Evolutionary conservation across 768 basidiomycete genomes (phyloP).

Genomic region (Chalciporus chontae): DNA sequence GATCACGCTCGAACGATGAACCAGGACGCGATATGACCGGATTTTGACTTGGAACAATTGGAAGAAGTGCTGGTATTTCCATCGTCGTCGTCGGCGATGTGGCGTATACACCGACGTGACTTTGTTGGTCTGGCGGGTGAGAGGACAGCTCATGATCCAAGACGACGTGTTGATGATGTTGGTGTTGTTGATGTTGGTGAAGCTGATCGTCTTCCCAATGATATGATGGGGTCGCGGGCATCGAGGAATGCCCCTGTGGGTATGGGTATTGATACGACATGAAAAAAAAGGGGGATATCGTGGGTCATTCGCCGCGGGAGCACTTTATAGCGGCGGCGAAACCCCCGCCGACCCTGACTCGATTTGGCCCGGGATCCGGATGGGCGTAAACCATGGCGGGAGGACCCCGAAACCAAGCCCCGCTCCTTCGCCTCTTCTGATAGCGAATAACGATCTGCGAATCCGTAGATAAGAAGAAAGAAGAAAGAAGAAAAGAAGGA

Average conservation of each 20-base stretch:
- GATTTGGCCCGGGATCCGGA: conserved; percentile 20
- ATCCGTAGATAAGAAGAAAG: no score
- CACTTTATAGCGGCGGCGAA: conserved; percentile 29
- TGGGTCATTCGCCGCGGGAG: conserved; percentile 14
- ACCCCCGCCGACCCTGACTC: conserved; percentile 26
- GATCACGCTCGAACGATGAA: conserved; percentile 24
- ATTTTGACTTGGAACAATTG: conserved; percentile 30
- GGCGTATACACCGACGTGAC: conserved; percentile 19
- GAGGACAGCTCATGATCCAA: conserved; percentile 21
- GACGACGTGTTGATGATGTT: conserved; percentile 31
- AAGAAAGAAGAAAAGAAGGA: no score
- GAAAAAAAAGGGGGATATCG: conserved; percentile 28
- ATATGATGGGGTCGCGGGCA: conserved; percentile 45
- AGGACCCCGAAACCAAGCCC: conserved; percentile 11
- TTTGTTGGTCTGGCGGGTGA: conserved; percentile 32
- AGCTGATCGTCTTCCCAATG: conserved; percentile 41
- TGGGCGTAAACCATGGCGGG: conserved; percentile 1
- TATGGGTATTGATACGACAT: conserved; percentile 52
- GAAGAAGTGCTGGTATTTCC: conserved; percentile 27
- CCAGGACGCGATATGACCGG: conserved; percentile 10
- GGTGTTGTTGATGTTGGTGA: conserved; percentile 33
- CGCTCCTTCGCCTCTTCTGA: background rate
- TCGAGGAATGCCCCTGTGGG: conserved; percentile 45
- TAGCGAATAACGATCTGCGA: no score
- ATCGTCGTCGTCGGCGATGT: conserved; percentile 14